These are phyloP conservation scores for Rhizopus delemar DNA, from an alignment of 371 early-diverging fungal species.

Conservation along the genomic window DNA sequence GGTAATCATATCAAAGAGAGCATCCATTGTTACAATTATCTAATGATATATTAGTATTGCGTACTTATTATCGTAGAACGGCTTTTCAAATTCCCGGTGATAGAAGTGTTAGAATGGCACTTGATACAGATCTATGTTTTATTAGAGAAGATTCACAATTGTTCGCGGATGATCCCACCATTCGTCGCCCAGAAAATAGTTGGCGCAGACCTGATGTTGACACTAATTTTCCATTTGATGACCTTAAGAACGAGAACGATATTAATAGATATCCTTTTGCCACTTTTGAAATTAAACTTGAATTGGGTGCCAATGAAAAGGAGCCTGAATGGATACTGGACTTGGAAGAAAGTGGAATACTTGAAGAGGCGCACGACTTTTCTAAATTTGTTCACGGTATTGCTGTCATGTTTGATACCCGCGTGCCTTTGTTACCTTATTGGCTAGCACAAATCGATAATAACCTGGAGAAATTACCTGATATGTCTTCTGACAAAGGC, in stretches of 20 bases:
- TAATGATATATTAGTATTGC: conserved; percentile 57
- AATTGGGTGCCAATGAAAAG: conserved; percentile 83
- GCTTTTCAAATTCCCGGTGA: conserved; percentile 99
- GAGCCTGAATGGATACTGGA: conserved; percentile 96
- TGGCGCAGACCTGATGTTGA: conserved; percentile 95
- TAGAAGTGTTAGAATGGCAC: conserved; percentile 93
- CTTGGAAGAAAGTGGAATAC: conserved; percentile 85
- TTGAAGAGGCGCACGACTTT: conserved; percentile 98
- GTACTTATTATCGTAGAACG: conserved; percentile 97
- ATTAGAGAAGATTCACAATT: conserved; percentile 91
- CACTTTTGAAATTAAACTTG: conserved; percentile 97
- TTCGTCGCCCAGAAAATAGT: conserved; percentile 68
- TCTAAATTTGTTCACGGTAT: conserved; percentile 98
- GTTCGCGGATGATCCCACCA: conserved; percentile 58
- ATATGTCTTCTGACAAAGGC: conserved; percentile 24
- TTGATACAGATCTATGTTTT: conserved; percentile 99
- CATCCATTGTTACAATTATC: not conserved
- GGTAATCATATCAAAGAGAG: conserved; percentile 43
- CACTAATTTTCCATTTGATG: conserved; percentile 84
- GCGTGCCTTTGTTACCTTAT: conserved; percentile 93
- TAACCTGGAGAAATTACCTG: conserved; percentile 64
- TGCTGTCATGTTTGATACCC: conserved; percentile 86
- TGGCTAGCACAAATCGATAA: conserved; percentile 98
- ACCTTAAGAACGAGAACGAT: conserved; percentile 74
- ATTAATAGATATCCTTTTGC: conserved; percentile 96